These are phyloP conservation scores for Clarkia xantiana DNA, from an alignment of 345 rosid species.

Conservation along the genomic window DNA sequence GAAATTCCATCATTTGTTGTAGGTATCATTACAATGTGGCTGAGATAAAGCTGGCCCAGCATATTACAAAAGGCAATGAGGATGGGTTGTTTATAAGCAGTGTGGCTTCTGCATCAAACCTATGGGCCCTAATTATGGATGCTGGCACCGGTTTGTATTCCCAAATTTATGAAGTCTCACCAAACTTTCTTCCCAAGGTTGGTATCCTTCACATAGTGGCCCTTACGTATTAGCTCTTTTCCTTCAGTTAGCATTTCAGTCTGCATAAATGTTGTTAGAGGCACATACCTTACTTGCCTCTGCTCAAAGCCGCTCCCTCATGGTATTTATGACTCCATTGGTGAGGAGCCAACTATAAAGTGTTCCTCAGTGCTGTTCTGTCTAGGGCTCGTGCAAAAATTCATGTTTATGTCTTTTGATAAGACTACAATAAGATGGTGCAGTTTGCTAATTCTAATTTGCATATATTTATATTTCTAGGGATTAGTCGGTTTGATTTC, in stretches of 20 bases:
- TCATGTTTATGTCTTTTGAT: too few species aligned
- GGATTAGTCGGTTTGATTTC: too few species aligned
- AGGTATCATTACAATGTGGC: constrained; percentile 96
- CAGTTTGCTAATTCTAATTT: too few species aligned
- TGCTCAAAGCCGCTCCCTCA: too few species aligned
- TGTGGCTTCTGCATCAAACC: constrained; percentile 76
- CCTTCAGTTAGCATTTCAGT: background rate
- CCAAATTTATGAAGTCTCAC: constrained; percentile 80
- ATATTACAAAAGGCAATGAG: constrained; percentile 76
- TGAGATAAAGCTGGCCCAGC: constrained; percentile 60
- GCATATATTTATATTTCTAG: too few species aligned
- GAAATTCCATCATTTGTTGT: constrained; percentile 13
- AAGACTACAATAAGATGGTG: too few species aligned
- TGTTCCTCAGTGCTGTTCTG: too few species aligned
- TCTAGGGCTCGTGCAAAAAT: too few species aligned
- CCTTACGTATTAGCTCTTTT: background rate
- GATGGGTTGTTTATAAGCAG: constrained; percentile 86
- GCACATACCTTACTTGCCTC: too few species aligned
- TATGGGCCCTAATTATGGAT: constrained; percentile 98
- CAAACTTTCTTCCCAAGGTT: constrained; percentile 79
- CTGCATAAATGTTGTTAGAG: too few species aligned
- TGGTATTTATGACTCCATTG: too few species aligned
- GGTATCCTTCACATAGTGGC: background rate
- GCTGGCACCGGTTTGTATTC: constrained; percentile 75
- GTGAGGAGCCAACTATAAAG: too few species aligned